Evolutionary conservation across 1,139 yeast genomes (phyloP).

Genomic region (Suhomyces panamericanus): DNA sequence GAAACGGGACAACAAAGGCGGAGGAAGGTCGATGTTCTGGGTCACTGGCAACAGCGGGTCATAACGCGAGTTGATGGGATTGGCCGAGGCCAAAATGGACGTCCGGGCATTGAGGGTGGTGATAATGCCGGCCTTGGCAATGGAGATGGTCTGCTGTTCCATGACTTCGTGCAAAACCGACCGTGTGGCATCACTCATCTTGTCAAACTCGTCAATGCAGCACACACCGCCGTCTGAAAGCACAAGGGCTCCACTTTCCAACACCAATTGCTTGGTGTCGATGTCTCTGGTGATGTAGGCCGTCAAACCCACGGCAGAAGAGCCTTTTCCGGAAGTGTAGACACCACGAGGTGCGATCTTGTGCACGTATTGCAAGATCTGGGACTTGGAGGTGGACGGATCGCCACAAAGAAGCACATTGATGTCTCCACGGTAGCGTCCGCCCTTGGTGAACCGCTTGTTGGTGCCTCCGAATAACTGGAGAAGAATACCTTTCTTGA

Average conservation of each 20-base stretch:
- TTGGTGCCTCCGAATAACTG: constrained; percentile 96
- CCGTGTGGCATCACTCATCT: constrained; percentile 92
- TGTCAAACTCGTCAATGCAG: constrained; percentile 98
- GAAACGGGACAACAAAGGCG: constrained; percentile 90
- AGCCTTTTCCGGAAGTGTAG: constrained; percentile 97
- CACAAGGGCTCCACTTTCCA: constrained; percentile 96
- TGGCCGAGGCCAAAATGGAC: constrained; percentile 92
- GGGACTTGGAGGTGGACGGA: constrained; percentile 97
- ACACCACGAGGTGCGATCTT: constrained; percentile 97
- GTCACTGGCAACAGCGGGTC: constrained; percentile 93
- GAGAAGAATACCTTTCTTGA: constrained; percentile 87
- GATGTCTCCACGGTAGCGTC: constrained; percentile 93
- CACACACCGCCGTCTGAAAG: constrained; percentile 98
- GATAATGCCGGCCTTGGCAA: constrained; percentile 97
- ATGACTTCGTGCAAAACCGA: constrained; percentile 97
- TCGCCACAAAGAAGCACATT: constrained; percentile 93
- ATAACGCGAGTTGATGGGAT: constrained; percentile 95
- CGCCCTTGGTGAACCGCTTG: constrained; percentile 85
- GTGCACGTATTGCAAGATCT: constrained; percentile 88
- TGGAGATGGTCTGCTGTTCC: constrained; percentile 98
- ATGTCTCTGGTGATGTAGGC: constrained; percentile 94
- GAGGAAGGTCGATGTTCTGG: constrained; percentile 92
- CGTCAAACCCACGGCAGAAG: constrained; percentile 98
- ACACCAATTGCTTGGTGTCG: constrained; percentile 88
- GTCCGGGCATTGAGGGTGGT: constrained; percentile 96